A percentile compares a stretch with the other conserved stretches of the same genome.
phyloP scores from a whole-genome alignment of 306 rosid genomes.

The Bauhinia variegata region DNA sequence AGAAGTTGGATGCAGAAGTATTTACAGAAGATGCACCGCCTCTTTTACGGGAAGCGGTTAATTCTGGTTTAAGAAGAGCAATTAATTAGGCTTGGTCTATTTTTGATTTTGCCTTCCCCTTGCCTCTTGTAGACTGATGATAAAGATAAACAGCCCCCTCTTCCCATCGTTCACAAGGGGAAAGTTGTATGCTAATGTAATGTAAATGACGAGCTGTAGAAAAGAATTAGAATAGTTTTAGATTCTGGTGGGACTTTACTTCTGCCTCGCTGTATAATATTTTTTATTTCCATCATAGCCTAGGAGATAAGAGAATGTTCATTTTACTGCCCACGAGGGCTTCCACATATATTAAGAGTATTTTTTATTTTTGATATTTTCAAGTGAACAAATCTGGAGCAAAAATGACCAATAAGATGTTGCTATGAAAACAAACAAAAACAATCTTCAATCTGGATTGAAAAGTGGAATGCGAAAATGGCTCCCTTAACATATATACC shows the following conservation, averaged over 20 bases:
- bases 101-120: neutral
- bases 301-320: too few relatives aligned
- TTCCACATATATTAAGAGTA: too few relatives aligned
- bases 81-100: conserved; percentile 43
- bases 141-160: conserved; percentile 17
- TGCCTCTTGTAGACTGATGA: conserved; percentile 7
- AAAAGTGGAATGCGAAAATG: too few relatives aligned
- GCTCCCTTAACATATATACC: too few relatives aligned
- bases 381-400: too few relatives aligned
- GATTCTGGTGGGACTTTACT: conserved; percentile 25
- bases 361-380: too few relatives aligned
- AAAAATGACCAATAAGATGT: too few relatives aligned
- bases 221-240: conserved; percentile 22
- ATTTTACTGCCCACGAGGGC: too few relatives aligned
- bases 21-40: conserved; percentile 68
- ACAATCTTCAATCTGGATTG: too few relatives aligned
- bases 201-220: conserved; percentile 34
- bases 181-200: conserved; percentile 35
- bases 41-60: conserved; percentile 66
- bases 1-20: conserved; percentile 77
- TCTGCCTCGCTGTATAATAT: conserved; percentile 24
- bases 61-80: conserved; percentile 72
- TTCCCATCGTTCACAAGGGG: conserved; percentile 10
- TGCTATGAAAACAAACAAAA: too few relatives aligned
- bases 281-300: neutral